Evolutionary conservation across 2,329 filamentous ascomycete species (phyloP), one percentile per base, ranked within the genome.

Genomic region (Trichophyton mentagrophytes): DNA sequence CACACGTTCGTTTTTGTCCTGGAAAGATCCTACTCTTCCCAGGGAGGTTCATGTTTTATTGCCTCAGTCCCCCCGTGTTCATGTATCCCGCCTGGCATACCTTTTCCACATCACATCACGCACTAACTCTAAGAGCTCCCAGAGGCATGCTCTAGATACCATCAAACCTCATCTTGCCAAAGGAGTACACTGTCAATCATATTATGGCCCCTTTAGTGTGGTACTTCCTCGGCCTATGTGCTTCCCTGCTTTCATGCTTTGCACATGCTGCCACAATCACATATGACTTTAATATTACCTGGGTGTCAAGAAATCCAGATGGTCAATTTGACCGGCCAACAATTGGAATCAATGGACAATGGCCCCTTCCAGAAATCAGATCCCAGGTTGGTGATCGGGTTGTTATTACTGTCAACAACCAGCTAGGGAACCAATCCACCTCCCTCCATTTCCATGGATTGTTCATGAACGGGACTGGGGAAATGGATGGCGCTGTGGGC

Each of bases 371-470:
- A 6, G 57, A 57, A 17, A 59, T 62, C 17, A 59, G 61, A 27
- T 62, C 61, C 11, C 57, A 53, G 2, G 51, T 62, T 25, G 61
- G 61, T 20, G 61, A 62, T 22, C 61, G 56, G 40, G 46, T 62
- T 25, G 36, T 62, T 27, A 36, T 62, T 20, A 42, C 57, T 46
- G 42, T 57, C 15, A 62, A 59, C 36, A 62, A 62, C 38, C 57
- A 59, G 20, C 47, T 62, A 3, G 57, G 57, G 36, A 60, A 62
- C 40, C 61, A 62, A 27, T 47, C 61, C 17, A 65, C 65, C 17
- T 67, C 67, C 33, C 64, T 73, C 22, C 71, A 73, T 60, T 89
- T 86, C 66, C 86, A 89, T 67, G 87, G 86, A 57, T 68, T 88
- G 5, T 87, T 80, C 72, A 81, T 83, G 77, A 85, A 85, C 83